Base-by-base conservation (phyloP, 129 eudicot genomes). In the Solidago caesia region DNA sequence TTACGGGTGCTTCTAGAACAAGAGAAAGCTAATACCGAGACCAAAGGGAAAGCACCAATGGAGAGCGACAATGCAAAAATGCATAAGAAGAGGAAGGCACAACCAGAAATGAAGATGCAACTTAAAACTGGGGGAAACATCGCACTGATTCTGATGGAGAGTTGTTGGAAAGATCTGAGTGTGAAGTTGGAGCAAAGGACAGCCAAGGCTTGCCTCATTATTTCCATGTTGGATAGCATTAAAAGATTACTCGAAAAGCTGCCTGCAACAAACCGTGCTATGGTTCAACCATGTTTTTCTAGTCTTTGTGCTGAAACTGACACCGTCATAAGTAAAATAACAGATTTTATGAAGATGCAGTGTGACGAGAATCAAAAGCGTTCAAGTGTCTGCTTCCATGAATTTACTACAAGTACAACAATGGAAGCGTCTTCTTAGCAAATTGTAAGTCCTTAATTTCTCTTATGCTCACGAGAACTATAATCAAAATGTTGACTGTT, bases 371-470 rank as follows among this genome's bases (percentile, higher is more conserved):
- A 47, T 47, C 8, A 10, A 47, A 47, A 4, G 5, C 49, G 49
- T 45, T 45, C 8, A 45, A 8, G 49, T 45, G 49, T 45, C 52
- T 47, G 52, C 8, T 47, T 47, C 4, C 4, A 2, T 47, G 52
- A 47, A 47, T 4, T 47, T 47, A 4, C 52, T 47, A 47, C 52
- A 47, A 21, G 39, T 33, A 33, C 39, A 33, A 33, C 39, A 16
- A 7, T 25, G 41, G 27, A 16, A 8, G 9, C 39, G 41, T 60
- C 39, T 60, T 60, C 65, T 25, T 60, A 57, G 63, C 63, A 13
- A 57, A 57, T 57, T 57, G 63, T 57, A 26, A 26, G 65, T 63
- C 39, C 66, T 9, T 63, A 15, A 12, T 63, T 63, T 11, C 68
- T 15, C 26, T 13, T 57, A 61, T 27, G 26, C 66, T 61, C 66